phyloP scores from a whole-genome alignment of 2,329 filamentous ascomycete species.

The Corniculantispora saksenae region DNA sequence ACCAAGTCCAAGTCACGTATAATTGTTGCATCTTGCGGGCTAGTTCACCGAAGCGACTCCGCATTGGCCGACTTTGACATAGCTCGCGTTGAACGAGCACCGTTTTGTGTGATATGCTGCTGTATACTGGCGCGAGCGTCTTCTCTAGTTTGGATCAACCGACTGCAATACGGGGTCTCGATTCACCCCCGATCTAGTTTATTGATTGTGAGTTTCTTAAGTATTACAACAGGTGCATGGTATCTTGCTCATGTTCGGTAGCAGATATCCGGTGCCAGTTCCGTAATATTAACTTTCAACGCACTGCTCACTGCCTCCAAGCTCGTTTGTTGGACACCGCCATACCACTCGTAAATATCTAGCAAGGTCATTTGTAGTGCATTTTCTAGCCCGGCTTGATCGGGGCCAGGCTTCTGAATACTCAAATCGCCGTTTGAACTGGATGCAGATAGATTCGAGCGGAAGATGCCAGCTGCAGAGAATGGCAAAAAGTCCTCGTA shows the following conservation, averaged over 20 bases:
- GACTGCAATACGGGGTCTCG: too few species aligned
- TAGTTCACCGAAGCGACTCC: neutral
- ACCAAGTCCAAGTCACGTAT: neutral
- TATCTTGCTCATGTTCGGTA: neutral
- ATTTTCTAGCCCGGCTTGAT: neutral
- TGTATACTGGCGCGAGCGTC: too few species aligned
- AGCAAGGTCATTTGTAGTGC: neutral
- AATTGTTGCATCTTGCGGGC: neutral
- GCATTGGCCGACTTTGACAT: neutral
- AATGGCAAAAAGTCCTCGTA: constrained; percentile 58
- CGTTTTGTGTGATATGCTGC: neutral
- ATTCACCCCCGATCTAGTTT: too few species aligned
- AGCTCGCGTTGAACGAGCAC: neutral
- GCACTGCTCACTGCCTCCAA: neutral
- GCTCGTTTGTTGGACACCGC: neutral
- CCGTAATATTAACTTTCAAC: neutral
- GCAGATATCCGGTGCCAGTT: neutral
- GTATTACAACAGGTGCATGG: neutral
- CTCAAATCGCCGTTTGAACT: neutral
- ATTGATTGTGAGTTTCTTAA: too few species aligned
- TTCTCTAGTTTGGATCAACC: neutral
- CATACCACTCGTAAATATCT: constrained; percentile 1
- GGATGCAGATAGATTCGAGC: constrained; percentile 39
- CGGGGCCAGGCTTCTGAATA: neutral
- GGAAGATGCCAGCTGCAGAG: constrained; percentile 54